Conservation (phyloP, 2,329 filamentous ascomycete species). For the Colletotrichum australisinense region DNA sequence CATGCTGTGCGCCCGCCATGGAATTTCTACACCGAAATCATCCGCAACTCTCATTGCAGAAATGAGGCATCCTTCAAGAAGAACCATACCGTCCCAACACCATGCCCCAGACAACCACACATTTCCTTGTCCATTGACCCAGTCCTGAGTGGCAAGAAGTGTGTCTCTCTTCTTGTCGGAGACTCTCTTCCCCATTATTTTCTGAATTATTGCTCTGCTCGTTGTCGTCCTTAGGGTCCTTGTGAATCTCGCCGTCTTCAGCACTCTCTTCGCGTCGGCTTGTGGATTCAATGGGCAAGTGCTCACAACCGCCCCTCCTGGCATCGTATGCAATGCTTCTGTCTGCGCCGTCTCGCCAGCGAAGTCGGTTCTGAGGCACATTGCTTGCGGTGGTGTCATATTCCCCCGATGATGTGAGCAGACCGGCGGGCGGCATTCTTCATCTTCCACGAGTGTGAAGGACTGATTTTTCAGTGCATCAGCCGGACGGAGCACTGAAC, state of each 20-base stretch:
- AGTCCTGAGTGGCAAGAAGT: constrained; percentile 40
- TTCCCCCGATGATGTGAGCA: constrained; percentile 43
- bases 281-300: constrained; percentile 57
- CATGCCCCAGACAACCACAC: constrained; percentile 69
- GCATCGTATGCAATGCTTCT: constrained; percentile 64
- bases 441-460: constrained; percentile 27
- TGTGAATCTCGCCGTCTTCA: constrained; percentile 61
- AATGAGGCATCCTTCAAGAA: constrained; percentile 70
- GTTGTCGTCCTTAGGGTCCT: constrained; percentile 61
- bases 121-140: constrained; percentile 64
- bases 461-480: background rate
- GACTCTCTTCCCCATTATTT: constrained; percentile 49
- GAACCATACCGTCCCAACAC: constrained; percentile 75
- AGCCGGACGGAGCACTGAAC: constrained; percentile 51
- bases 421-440: constrained; percentile 7
- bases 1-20: constrained; percentile 41
- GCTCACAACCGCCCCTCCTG: constrained; percentile 62
- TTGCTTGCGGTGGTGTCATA: constrained; percentile 43
- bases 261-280: constrained; percentile 50
- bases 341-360: constrained; percentile 47
- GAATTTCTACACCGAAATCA: constrained; percentile 60
- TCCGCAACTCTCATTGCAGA: constrained; percentile 67
- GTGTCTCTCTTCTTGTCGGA: background rate
- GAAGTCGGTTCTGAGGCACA: constrained; percentile 51
- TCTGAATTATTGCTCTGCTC: constrained; percentile 59